Evolutionary conservation across 352 stramenopile species (phyloP).

Genomic region (Globisporangium uncinulatum): DNA sequence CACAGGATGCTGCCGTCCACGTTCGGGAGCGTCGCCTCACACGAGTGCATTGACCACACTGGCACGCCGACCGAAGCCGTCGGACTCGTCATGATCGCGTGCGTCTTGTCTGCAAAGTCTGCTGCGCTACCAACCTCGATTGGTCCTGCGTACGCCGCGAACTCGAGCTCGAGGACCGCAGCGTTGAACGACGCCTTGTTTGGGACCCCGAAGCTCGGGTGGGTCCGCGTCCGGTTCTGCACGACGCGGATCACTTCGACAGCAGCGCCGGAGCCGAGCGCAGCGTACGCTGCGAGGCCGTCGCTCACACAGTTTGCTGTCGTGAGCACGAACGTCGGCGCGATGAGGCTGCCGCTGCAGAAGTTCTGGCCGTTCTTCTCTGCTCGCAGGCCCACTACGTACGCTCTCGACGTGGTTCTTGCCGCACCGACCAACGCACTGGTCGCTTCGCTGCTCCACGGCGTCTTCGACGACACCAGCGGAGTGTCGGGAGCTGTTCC

Average conservation of each 20-base stretch:
- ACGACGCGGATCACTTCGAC: slow-evolving; percentile 21
- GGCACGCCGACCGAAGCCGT: slow-evolving; percentile 9
- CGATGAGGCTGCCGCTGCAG: neutral
- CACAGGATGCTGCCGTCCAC: slow-evolving; percentile 23
- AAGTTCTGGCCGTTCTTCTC: slow-evolving; percentile 22
- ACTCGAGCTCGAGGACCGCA: slow-evolving; percentile 20
- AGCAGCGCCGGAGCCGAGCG: slow-evolving; percentile 18
- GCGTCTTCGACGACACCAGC: neutral
- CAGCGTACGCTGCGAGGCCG: slow-evolving; percentile 17
- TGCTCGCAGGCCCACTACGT: slow-evolving; percentile 21
- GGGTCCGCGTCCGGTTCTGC: slow-evolving; percentile 8
- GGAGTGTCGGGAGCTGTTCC: neutral
- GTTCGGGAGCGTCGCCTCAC: slow-evolving; percentile 8
- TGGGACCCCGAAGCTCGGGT: slow-evolving; percentile 17
- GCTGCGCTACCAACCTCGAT: slow-evolving; percentile 11
- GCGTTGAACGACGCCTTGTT: slow-evolving; percentile 19
- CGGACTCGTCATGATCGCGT: slow-evolving; percentile 17
- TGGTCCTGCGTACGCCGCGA: slow-evolving; percentile 12
- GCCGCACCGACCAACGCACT: neutral
- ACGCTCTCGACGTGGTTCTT: neutral
- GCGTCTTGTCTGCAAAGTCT: slow-evolving; percentile 12
- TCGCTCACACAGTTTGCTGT: neutral
- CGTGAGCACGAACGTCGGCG: neutral
- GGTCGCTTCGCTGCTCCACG: neutral
- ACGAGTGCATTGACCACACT: slow-evolving; percentile 12